Conservation (phyloP, 495 filamentous ascomycete species). For the Penicillium simplicissimum region DNA sequence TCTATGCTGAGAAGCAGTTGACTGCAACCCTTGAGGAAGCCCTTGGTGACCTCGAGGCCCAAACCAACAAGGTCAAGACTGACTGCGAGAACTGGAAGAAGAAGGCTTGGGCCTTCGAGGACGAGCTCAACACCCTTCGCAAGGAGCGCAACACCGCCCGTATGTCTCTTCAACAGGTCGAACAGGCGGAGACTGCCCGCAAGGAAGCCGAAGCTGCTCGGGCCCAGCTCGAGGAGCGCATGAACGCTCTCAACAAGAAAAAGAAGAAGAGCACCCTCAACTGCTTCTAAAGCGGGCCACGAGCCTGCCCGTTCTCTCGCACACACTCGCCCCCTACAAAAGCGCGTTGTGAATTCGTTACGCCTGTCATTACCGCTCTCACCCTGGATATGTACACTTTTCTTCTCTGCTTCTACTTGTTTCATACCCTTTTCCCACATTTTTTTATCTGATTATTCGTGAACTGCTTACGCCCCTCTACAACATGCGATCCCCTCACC, state of each 20-base stretch:
- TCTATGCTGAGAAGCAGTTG: conserved; percentile 93
- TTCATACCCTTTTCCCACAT: conserved; percentile 30
- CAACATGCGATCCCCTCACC: conserved; percentile 27
- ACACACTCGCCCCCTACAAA: conserved; percentile 10
- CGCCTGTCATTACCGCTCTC: conserved; percentile 20
- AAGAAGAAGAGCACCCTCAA: conserved; percentile 97
- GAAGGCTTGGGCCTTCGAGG: conserved; percentile 74
- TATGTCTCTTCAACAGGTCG: conserved; percentile 86
- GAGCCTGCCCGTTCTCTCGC: not conserved
- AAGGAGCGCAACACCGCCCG: conserved; percentile 70
- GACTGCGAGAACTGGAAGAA: conserved; percentile 90
- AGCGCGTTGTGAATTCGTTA: conserved; percentile 14
- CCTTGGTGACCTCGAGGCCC: conserved; percentile 85
- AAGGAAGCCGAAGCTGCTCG: conserved; percentile 84
- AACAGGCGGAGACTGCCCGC: conserved; percentile 88
- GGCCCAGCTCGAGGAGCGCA: conserved; percentile 86
- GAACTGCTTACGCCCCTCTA: not conserved
- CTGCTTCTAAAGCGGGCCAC: conserved; percentile 67
- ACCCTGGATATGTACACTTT: conserved; percentile 19
- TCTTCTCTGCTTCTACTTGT: conserved; percentile 22
- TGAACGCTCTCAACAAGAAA: conserved; percentile 86
- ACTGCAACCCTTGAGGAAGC: conserved; percentile 94
- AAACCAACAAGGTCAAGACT: conserved; percentile 78
- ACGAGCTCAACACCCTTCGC: conserved; percentile 71
- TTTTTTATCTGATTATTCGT: conserved; percentile 26